Percentiles rank a stretch among this genome's conserved stretches.
phyloP scores from a whole-genome alignment of 2,329 filamentous ascomycete genomes.

The Drechslerella coelobrocha region DNA sequence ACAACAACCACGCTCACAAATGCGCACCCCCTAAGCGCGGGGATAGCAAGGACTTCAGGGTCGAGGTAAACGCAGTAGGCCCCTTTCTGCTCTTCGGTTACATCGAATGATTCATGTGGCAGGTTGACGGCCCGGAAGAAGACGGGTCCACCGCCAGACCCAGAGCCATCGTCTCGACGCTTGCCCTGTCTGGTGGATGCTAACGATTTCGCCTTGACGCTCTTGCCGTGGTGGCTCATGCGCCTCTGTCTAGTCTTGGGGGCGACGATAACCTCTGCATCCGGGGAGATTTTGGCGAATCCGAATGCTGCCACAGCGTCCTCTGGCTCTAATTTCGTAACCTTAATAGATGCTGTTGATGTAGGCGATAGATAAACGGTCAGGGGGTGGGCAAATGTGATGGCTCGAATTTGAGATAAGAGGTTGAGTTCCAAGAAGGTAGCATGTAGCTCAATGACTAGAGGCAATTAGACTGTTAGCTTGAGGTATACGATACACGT shows the following conservation, averaged over 20 bases:
- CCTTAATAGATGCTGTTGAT: slow-evolving; percentile 87
- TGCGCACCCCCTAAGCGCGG: slow-evolving; percentile 73
- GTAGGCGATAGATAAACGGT: slow-evolving; percentile 94
- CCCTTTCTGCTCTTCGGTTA: slow-evolving; percentile 64
- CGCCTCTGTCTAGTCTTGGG: slow-evolving; percentile 80
- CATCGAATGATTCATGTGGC: slow-evolving; percentile 78
- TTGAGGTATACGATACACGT: background rate
- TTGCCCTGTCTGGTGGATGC: slow-evolving; percentile 41
- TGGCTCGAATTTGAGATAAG: slow-evolving; percentile 85
- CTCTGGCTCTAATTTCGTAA: slow-evolving; percentile 80
- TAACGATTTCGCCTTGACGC: slow-evolving; percentile 48
- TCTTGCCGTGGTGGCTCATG: slow-evolving; percentile 59
- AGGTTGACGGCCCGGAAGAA: slow-evolving; percentile 78
- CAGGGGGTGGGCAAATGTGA: slow-evolving; percentile 75
- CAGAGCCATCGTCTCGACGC: slow-evolving; percentile 39
- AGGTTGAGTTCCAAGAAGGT: slow-evolving; percentile 95
- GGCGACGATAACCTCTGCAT: slow-evolving; percentile 96
- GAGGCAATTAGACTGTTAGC: slow-evolving; percentile 8
- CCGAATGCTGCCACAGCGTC: slow-evolving; percentile 66
- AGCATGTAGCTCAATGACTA: slow-evolving; percentile 93
- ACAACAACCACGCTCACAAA: slow-evolving; percentile 88
- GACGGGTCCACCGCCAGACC: slow-evolving; percentile 61
- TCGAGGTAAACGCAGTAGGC: slow-evolving; percentile 83
- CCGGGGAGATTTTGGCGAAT: slow-evolving; percentile 90
- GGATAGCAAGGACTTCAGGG: slow-evolving; percentile 65